Conservation (phyloP, 2,329 filamentous ascomycete species). For the Colletotrichum magnum region DNA sequence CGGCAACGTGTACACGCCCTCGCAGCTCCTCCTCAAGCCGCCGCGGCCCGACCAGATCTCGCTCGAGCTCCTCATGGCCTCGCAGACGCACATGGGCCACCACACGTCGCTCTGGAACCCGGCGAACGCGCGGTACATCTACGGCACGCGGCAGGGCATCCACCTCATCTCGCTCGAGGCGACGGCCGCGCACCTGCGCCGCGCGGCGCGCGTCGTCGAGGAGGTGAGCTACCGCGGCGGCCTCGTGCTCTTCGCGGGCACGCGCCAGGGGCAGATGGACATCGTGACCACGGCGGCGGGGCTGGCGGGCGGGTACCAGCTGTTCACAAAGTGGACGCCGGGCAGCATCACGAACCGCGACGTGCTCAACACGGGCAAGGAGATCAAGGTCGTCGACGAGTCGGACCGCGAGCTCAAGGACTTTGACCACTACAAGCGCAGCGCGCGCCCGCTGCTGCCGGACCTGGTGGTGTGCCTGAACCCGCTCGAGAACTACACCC, state of each 20-base stretch:
- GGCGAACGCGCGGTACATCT: slow-evolving; percentile 93
- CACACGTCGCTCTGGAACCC: slow-evolving; percentile 94
- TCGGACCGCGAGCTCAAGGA: slow-evolving; percentile 72
- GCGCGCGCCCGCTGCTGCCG: slow-evolving; percentile 79
- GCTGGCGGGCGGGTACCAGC: slow-evolving; percentile 83
- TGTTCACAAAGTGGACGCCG: slow-evolving; percentile 94
- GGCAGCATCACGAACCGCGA: slow-evolving; percentile 94
- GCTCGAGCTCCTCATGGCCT: slow-evolving; percentile 90
- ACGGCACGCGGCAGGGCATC: slow-evolving; percentile 87
- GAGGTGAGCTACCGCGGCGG: slow-evolving; percentile 88
- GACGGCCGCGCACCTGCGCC: slow-evolving; percentile 90
- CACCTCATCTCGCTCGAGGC: slow-evolving; percentile 95
- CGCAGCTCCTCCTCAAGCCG: slow-evolving; percentile 78
- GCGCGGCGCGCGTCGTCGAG: slow-evolving; percentile 92
- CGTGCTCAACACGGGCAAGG: slow-evolving; percentile 82
- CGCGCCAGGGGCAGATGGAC: slow-evolving; percentile 83
- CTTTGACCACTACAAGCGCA: slow-evolving; percentile 75
- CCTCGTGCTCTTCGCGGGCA: slow-evolving; percentile 92
- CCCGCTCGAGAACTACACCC: slow-evolving; percentile 89
- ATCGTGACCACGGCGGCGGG: slow-evolving; percentile 86
- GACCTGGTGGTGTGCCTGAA: slow-evolving; percentile 95
- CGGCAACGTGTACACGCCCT: slow-evolving; percentile 73
- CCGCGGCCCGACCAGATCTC: slow-evolving; percentile 85
- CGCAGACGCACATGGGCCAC: slow-evolving; percentile 92
- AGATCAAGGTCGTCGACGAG: slow-evolving; percentile 83